phyloP scores from a whole-genome alignment of 2,329 filamentous ascomycete species.

The Epichloe gansuensis region DNA sequence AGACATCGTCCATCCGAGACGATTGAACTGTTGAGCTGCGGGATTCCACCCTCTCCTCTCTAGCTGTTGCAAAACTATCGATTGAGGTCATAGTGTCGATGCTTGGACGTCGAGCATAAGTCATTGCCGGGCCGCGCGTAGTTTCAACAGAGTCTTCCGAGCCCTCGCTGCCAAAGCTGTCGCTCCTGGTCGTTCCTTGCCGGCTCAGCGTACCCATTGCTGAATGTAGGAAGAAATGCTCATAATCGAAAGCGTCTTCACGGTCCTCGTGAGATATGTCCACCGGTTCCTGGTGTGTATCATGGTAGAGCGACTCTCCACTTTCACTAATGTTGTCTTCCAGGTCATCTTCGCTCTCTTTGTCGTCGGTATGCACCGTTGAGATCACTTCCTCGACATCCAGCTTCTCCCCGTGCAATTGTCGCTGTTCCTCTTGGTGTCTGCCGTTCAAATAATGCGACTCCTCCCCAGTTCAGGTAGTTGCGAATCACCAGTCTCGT shows the following conservation, averaged over 20 bases:
- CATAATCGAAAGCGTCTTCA: conserved; percentile 90
- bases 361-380: conserved; percentile 2
- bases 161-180: conserved; percentile 40
- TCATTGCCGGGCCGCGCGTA: conserved; percentile 33
- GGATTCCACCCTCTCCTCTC: conserved; percentile 32
- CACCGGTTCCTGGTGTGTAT: conserved; percentile 40
- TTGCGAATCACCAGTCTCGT: not conserved
- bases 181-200: conserved; percentile 13
- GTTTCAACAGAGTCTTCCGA: conserved; percentile 53
- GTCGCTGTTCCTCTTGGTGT: not conserved
- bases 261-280: conserved; percentile 75
- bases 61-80: conserved; percentile 45
- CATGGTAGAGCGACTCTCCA: conserved; percentile 51
- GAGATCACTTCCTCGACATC: conserved; percentile 1
- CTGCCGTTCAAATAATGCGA: not conserved
- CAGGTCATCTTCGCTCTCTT: conserved; percentile 13
- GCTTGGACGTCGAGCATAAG: conserved; percentile 30
- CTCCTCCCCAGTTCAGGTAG: not conserved
- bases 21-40: conserved; percentile 18
- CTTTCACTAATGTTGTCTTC: conserved; percentile 44
- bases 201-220: conserved; percentile 68
- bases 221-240: conserved; percentile 89
- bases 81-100: conserved; percentile 37
- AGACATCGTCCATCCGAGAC: conserved; percentile 10
- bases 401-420: not conserved